Base-by-base conservation (phyloP, 352 stramenopile genomes). In the Pythium scleroteichum region DNA sequence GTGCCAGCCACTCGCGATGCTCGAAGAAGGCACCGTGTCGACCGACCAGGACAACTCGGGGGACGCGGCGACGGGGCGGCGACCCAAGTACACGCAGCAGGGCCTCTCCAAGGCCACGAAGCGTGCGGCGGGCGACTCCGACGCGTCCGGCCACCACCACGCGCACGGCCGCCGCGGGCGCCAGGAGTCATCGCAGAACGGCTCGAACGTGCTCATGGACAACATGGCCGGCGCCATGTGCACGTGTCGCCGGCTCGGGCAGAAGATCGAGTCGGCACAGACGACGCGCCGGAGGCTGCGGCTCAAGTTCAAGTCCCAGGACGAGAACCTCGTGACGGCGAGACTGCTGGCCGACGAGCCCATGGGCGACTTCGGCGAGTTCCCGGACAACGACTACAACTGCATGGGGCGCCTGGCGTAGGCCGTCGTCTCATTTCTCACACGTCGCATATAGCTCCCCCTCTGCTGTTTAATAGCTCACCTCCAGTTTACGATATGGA, bases 171-270 rank as follows among this genome's bases (percentile, higher is more conserved):
- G 29, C 10, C 45, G 32, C n/a, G 46, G 46, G 4, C 38, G 38
- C 14, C 53, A 53, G 16, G 53, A 61, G 17, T 64, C 57, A 24
- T 64, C 57, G 47, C 57, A 64, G 38, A 38, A 72, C 0, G 48
- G 50, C 16, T 59, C 58, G 10, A 42, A 66, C 40, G 58, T 49
- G 39, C 41, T 66, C 27, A 53, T 59, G 48, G 48, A 61, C 42
- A 61, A 53, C 22, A 46, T 46, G 27, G 53, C 58, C 0, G 41
- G 48, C 5, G 16, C 53, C 26, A 16, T 27, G 44, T 78, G 71
- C 22, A 40, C 59, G 24, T 78, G 71, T 40, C 58, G 52, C 10
- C 66, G 69, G 41, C 66, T 77, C 4, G 70, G 70, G 2, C 70
- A 75, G 60, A 60, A 65, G 13, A 33, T 77, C 38, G 70, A 73